Evolutionary conservation across 305 asterid species (phyloP).

Genomic region (Fraxinus dipetala): DNA sequence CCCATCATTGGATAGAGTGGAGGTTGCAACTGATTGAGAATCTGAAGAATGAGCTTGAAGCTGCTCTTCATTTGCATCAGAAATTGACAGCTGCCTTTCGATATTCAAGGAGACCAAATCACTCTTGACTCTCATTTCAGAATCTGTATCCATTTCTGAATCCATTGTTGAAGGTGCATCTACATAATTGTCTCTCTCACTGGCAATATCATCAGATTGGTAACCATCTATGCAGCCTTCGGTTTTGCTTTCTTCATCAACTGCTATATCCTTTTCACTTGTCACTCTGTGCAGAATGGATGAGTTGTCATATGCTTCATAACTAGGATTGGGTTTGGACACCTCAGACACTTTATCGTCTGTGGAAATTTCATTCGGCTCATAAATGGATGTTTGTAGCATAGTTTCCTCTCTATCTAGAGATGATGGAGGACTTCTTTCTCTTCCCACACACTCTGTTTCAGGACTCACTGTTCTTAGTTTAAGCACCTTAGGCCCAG

Average conservation of each 20-base stretch:
- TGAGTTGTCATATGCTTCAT: slow-evolving; percentile 38
- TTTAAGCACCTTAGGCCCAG: slow-evolving; percentile 43
- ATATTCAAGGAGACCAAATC: slow-evolving; percentile 36
- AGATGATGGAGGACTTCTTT: slow-evolving; percentile 42
- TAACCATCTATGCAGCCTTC: slow-evolving; percentile 41
- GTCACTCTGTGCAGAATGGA: slow-evolving; percentile 29
- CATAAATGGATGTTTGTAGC: slow-evolving; percentile 29
- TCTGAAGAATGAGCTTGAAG: slow-evolving; percentile 48
- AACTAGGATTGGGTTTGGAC: slow-evolving; percentile 32
- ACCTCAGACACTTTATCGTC: slow-evolving; percentile 28
- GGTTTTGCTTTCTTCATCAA: slow-evolving; percentile 47
- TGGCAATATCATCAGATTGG: slow-evolving; percentile 60
- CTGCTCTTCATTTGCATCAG: slow-evolving; percentile 28
- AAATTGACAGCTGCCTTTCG: slow-evolving; percentile 28
- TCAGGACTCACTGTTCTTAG: slow-evolving; percentile 41
- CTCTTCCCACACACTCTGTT: slow-evolving; percentile 39
- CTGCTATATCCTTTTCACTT: slow-evolving; percentile 44
- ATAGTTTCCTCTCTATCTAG: slow-evolving; percentile 43
- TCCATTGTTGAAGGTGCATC: slow-evolving; percentile 82
- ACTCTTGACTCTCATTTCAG: slow-evolving; percentile 49
- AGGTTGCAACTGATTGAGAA: slow-evolving; percentile 56
- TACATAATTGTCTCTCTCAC: slow-evolving; percentile 73
- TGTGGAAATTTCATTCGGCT: slow-evolving; percentile 34
- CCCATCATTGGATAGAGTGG: slow-evolving; percentile 54
- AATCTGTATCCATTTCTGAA: slow-evolving; percentile 67